A percentile compares a stretch with the other conserved stretches of the same genome.
Evolutionary conservation across 225 moss, liverwort and hornwort genomes (phyloP).

Genomic region (Thuidium tamariscinum): DNA sequence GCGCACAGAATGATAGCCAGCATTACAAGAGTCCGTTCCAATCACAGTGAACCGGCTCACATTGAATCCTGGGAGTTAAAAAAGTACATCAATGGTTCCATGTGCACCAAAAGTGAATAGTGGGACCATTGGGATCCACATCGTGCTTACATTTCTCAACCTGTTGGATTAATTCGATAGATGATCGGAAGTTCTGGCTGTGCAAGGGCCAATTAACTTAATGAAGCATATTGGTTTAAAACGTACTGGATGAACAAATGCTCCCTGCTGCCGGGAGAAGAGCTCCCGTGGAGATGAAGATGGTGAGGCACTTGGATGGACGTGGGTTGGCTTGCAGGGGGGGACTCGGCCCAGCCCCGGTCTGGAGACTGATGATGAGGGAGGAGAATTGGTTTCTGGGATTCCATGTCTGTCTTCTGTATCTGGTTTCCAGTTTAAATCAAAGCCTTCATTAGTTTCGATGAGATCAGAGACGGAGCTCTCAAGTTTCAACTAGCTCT

Average conservation of each 20-base stretch:
- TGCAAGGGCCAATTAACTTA: background rate
- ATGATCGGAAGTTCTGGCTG: background rate
- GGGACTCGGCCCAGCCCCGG: background rate
- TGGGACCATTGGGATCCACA: background rate
- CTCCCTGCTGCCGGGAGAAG: constrained; percentile 27
- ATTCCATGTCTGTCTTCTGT: constrained; percentile 34
- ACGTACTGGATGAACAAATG: constrained; percentile 25
- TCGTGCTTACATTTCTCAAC: no score
- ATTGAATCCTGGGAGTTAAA: background rate
- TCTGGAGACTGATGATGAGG: background rate
- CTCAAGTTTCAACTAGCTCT: background rate
- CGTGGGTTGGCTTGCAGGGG: constrained; percentile 12
- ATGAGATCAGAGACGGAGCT: background rate
- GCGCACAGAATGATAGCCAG: background rate
- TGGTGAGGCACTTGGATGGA: constrained; percentile 40
- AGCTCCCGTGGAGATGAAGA: background rate
- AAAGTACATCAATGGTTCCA: background rate
- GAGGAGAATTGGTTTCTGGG: constrained; percentile 17
- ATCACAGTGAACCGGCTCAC: background rate
- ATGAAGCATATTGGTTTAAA: background rate
- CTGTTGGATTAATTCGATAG: no score
- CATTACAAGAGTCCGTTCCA: background rate
- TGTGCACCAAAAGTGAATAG: background rate
- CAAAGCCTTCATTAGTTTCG: background rate
- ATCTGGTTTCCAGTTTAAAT: background rate